These are phyloP conservation scores for Colletotrichum costaricense DNA, from an alignment of 2,329 filamentous ascomycete species.

Conservation along the genomic window DNA sequence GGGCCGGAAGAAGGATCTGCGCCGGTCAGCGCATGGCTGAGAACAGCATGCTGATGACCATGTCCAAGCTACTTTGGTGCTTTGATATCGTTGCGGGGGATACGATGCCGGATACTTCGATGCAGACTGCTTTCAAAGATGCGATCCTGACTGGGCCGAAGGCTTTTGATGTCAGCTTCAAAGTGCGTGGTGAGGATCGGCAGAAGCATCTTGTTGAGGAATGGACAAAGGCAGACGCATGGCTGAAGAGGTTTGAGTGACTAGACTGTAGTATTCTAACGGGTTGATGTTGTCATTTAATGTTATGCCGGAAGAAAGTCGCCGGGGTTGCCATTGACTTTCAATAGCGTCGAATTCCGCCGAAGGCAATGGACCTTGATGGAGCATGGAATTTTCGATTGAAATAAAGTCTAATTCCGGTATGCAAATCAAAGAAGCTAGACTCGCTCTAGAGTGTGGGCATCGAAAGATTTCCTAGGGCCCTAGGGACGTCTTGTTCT, in stretches of 20 bases:
- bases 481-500: not conserved
- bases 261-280: not conserved
- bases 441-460: not conserved
- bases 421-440: not conserved
- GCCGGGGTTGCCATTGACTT: not conserved
- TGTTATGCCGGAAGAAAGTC: not conserved
- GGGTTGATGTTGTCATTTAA: not conserved
- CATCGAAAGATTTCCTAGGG: not conserved
- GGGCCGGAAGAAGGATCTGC: slow-evolving; percentile 59
- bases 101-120: not conserved
- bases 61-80: slow-evolving; percentile 60
- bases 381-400: rapidly evolving
- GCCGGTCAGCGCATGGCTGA: slow-evolving; percentile 61
- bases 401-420: not conserved
- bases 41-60: slow-evolving; percentile 51
- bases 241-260: slow-evolving; percentile 6
- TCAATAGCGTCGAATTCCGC: not conserved
- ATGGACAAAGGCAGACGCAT: slow-evolving; percentile 2
- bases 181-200: not conserved
- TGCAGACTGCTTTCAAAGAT: slow-evolving; percentile 11
- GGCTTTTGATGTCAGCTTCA: not conserved
- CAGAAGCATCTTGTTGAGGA: not conserved
- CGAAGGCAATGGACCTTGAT: not conserved
- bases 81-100: slow-evolving; percentile 49
- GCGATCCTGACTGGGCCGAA: slow-evolving; percentile 8